These are phyloP conservation scores for Boletus tylopilopsis DNA, from an alignment of 768 basidiomycete genomes.

Conservation along the genomic window DNA sequence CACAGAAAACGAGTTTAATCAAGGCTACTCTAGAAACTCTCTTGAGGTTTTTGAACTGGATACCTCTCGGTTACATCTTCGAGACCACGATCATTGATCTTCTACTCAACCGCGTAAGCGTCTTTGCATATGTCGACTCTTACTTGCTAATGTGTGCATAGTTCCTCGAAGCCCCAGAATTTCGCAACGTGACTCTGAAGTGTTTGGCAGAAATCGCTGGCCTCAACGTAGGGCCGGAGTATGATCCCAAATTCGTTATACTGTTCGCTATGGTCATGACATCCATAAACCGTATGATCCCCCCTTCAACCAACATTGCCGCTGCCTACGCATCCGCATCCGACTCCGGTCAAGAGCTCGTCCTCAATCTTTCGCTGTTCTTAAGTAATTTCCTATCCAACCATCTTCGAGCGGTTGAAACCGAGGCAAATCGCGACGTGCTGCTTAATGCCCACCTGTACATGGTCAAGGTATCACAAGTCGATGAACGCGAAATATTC, in stretches of 20 bases:
- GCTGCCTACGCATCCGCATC: conserved; percentile 86
- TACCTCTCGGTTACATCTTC: conserved; percentile 97
- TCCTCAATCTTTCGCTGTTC: conserved; percentile 97
- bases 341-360: conserved; percentile 93
- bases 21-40: conserved; percentile 93
- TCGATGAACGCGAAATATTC: conserved; percentile 98
- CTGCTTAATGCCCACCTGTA: conserved; percentile 96
- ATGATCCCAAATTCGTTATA: conserved; percentile 96
- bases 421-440: conserved; percentile 84
- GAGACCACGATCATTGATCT: conserved; percentile 97
- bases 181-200: conserved; percentile 95
- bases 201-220: conserved; percentile 96
- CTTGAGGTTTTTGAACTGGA: conserved; percentile 97
- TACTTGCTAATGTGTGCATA: conserved; percentile 30
- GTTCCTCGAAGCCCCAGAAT: conserved; percentile 97
- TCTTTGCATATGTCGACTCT: conserved; percentile 4
- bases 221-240: conserved; percentile 92
- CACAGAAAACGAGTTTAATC: conserved; percentile 93
- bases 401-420: conserved; percentile 93
- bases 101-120: conserved; percentile 81
- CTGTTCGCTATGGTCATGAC: conserved; percentile 99
- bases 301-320: conserved; percentile 91
- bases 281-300: conserved; percentile 93
- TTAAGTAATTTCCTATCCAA: conserved; percentile 92
- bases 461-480: conserved; percentile 97